These are phyloP conservation scores for Lactarius indigo DNA, from an alignment of 768 basidiomycete genomes.

Conservation along the genomic window DNA sequence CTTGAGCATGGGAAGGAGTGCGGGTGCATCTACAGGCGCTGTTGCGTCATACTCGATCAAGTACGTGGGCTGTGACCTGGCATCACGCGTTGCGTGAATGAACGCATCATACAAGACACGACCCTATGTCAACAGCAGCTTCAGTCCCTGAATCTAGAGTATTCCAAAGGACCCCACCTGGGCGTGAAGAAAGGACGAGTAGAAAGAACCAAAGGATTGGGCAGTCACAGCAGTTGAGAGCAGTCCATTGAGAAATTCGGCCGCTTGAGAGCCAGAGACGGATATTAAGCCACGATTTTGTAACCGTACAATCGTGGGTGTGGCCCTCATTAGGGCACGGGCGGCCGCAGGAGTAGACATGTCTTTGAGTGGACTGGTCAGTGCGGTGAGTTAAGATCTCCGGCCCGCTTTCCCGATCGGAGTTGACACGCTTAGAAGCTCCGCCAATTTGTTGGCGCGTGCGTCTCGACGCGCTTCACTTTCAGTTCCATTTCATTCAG, in stretches of 20 bases:
- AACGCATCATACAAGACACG: conserved; percentile 88
- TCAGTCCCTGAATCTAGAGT: conserved; percentile 19
- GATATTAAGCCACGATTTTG: conserved; percentile 66
- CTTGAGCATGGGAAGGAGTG: conserved; percentile 70
- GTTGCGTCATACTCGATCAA: conserved; percentile 71
- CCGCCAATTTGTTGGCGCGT: background rate
- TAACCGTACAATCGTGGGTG: conserved; percentile 51
- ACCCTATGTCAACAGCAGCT: conserved; percentile 50
- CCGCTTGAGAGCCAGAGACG: conserved; percentile 74
- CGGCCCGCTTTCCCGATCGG: conserved; percentile 10
- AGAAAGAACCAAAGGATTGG: conserved; percentile 51
- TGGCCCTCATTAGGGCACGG: conserved; percentile 43
- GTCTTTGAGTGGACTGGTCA: background rate
- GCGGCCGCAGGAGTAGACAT: conserved; percentile 38
- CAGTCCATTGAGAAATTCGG: conserved; percentile 79
- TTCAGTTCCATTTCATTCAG: background rate
- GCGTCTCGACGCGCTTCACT: background rate
- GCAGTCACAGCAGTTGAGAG: conserved; percentile 49
- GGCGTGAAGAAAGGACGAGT: conserved; percentile 72
- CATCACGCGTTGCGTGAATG: conserved; percentile 58
- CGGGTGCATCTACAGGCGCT: conserved; percentile 40
- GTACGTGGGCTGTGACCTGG: conserved; percentile 48
- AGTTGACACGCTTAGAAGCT: conserved; percentile 21
- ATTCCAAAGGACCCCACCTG: conserved; percentile 48
- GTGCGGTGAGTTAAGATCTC: background rate